Evolutionary conservation across 2,329 filamentous ascomycete species (phyloP).

Genomic region (Aspergillus awamori): DNA sequence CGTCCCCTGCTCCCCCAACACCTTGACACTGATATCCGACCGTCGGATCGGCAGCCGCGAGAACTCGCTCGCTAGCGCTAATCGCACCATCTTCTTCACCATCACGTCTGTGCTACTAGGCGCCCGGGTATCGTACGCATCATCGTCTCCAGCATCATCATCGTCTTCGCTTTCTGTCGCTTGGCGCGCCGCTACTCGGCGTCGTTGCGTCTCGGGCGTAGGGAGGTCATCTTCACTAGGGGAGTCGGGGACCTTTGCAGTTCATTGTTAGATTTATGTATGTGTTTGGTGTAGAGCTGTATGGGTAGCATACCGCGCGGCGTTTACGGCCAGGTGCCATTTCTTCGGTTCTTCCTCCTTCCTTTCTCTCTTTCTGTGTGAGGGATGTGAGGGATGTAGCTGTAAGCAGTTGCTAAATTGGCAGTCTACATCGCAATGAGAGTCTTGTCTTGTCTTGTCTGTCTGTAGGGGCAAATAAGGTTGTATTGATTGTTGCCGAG

Average conservation of each 20-base stretch:
- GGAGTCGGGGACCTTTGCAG: slow-evolving; percentile 9
- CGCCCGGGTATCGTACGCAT: slow-evolving; percentile 25
- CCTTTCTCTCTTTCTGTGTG: background rate
- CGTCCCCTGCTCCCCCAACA: slow-evolving; percentile 69
- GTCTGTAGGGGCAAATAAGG: background rate
- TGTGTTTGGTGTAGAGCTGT: background rate
- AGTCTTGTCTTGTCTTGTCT: background rate
- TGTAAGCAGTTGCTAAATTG: too few species aligned
- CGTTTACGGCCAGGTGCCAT: slow-evolving; percentile 37
- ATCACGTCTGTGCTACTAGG: slow-evolving; percentile 44
- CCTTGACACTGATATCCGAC: slow-evolving; percentile 62
- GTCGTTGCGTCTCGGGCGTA: slow-evolving; percentile 14
- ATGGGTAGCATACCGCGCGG: slow-evolving; percentile 28
- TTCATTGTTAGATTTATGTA: background rate
- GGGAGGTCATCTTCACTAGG: slow-evolving; percentile 14
- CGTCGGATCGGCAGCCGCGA: slow-evolving; percentile 61
- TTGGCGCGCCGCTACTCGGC: slow-evolving; percentile 19
- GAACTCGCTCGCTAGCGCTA: slow-evolving; percentile 64
- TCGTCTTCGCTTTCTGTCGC: slow-evolving; percentile 15
- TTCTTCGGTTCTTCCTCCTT: background rate
- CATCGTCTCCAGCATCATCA: slow-evolving; percentile 12
- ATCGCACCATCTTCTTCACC: slow-evolving; percentile 64
- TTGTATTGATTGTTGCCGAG: background rate
- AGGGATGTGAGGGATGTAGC: too few species aligned
- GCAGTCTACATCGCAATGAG: background rate